These are phyloP conservation scores for Petunia secreta DNA, from an alignment of 257 asterid genomes.

Conservation along the genomic window DNA sequence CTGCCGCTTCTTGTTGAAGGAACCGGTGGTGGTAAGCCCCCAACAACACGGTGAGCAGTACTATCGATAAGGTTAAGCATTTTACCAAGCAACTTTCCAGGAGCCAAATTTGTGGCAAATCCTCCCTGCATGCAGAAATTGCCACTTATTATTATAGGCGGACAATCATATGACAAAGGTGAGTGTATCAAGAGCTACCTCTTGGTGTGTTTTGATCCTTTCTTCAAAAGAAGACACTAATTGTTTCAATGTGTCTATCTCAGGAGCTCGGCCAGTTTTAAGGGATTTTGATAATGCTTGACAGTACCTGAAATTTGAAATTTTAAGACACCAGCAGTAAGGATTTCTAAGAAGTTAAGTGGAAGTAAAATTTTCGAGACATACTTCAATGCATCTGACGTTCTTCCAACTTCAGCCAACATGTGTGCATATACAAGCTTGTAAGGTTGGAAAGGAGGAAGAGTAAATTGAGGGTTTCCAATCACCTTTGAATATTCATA, in stretches of 20 bases:
- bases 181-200: constrained; percentile 3
- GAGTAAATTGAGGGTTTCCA: constrained; percentile 90
- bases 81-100: constrained; percentile 72
- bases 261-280: constrained; percentile 79
- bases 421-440: constrained; percentile 87
- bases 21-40: constrained; percentile 68
- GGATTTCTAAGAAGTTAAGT: neutral
- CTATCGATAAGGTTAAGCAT: constrained; percentile 77
- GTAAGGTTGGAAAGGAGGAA: constrained; percentile 90
- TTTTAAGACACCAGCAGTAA: constrained; percentile 27
- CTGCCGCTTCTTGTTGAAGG: constrained; percentile 51
- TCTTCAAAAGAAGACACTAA: constrained; percentile 79
- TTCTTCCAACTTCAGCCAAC: constrained; percentile 96
- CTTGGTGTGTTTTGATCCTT: constrained; percentile 82
- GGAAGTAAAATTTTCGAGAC: constrained; percentile 20
- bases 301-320: constrained; percentile 65
- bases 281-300: constrained; percentile 81
- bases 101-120: constrained; percentile 79
- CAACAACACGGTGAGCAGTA: constrained; percentile 82
- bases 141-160: constrained; percentile 26
- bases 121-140: constrained; percentile 71
- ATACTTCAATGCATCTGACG: constrained; percentile 84
- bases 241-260: constrained; percentile 68
- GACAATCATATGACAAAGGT: constrained; percentile 3
- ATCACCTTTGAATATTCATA: constrained; percentile 86